Base-by-base conservation (phyloP, 495 filamentous ascomycete genomes). In the Chaetomium tenue region DNA sequence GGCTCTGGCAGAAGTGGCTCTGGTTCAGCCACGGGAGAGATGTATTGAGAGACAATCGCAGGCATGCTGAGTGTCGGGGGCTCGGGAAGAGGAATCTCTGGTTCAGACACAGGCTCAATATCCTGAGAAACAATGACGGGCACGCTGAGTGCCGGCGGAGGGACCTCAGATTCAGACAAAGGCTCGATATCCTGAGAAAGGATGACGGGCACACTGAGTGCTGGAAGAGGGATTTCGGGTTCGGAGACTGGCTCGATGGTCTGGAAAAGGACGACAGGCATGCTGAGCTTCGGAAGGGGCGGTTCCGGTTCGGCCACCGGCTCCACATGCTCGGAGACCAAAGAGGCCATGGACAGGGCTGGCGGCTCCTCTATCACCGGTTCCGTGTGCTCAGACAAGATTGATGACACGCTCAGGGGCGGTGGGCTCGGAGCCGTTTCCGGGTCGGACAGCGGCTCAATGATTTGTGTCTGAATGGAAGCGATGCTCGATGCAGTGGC, bases 241-340 rank as follows among this genome's bases (percentile, higher is more conserved):
- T 70, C 72, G 16, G 55, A 50, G 9, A 68, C 37, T 1, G 75
- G 75, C 63, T 73, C 70, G 30, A 75, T 62, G n/a, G 72, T 57
- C 58, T 74, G 64, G 5, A 57, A 59, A 15, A 67, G 6, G 16
- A 73, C 61, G 37, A 42, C 25, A 0, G 72, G 61, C 65, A 67
- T 59, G 61, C 58, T 65, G 47, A 77, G 66, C 3, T 44, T 52
- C 18, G 69, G 65, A 5, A 61, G 68, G 25, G 33, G 56, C 4
- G 66, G 63, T 28, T 68, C 71, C 4, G 66, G 63, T 28, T 70
- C 66, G 26, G 54, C 48, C 11, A 67, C 58, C 5, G 74, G 74
- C 52, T 72, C 74, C 16, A 75, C 65, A 40, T 71, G 55, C 67
- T 72, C 68, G 9, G 57, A 68, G 11, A 73, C 12, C 7, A 75